Evolutionary conservation across 352 stramenopile genomes (phyloP), one percentile per base, ranked within the genome.

Genomic region (Phytopythium montanum): DNA sequence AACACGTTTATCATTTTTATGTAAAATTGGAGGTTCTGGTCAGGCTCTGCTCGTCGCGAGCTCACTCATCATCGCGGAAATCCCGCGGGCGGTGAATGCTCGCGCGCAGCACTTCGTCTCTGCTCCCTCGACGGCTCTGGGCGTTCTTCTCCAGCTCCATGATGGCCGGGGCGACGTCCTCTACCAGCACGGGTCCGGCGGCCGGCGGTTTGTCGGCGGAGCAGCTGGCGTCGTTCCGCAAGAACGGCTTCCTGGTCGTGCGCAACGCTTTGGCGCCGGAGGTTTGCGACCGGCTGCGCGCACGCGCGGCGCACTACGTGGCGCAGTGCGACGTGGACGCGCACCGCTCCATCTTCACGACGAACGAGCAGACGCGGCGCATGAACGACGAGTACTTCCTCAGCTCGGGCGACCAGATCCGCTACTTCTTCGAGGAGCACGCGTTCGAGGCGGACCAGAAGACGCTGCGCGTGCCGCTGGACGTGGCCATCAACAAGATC

Each of bases 331-430:
- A 90, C 59, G 60, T 88, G 56, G 76, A 68, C 45, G 60, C 73
- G 64, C 76, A 90, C 56, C 76, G 81, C 51, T 92, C 81, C 16
- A 89, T 92, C 66, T 94, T 92, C 69, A 92, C 81, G 42, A 92
- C 85, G 49, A 89, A 89, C 65, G 75, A 94, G 41, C 83, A 92
- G 61, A 79, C 82, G 56, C 82, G 83, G 21, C 76, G 79, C 56
- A 91, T 91, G 67, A 93, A 87, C 56, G 87, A 96, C 54, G 79
- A 94, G 65, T 98, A 98, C 66, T 99, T 99, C 76, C 77, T 99
- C 39, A 81, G 94, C 45, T 97, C 82, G 44, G 90, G 90, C 12
- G 79, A 95, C 59, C 83, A 90, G 56, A 90, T 98, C 62, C 89
- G 92, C 62, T 98, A 92, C 70, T 99, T 99, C 80, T 97, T 95